Percentiles rank a stretch among this genome's conserved stretches.
phyloP scores from a whole-genome alignment of 495 filamentous ascomycete genomes.

The Friedmanniomyces simplex region DNA sequence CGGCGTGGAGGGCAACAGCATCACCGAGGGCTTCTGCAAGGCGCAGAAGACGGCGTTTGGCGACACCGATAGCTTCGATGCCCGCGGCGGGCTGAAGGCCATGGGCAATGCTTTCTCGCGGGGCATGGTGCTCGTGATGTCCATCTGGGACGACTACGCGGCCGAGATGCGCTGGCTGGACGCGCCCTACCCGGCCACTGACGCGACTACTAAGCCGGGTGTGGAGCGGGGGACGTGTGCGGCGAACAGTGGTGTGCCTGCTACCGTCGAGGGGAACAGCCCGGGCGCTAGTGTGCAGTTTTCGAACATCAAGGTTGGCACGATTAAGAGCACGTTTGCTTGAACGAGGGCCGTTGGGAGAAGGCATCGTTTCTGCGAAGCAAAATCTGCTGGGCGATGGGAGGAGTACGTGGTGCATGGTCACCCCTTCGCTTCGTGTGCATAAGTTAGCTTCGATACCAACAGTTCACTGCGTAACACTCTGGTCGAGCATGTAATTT shows the following conservation, averaged over 20 bases:
- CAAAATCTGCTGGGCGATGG: too few relatives aligned
- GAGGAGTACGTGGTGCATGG: too few relatives aligned
- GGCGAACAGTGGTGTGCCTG: slow-evolving; percentile 36
- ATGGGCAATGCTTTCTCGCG: slow-evolving; percentile 47
- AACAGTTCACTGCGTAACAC: too few relatives aligned
- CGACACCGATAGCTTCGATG: slow-evolving; percentile 47
- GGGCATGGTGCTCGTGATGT: slow-evolving; percentile 69
- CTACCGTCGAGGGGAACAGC: slow-evolving; percentile 19
- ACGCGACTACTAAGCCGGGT: slow-evolving; percentile 47
- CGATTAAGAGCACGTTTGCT: too few relatives aligned
- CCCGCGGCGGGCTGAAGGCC: slow-evolving; percentile 48
- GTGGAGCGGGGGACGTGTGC: slow-evolving; percentile 60
- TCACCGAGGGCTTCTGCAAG: slow-evolving; percentile 53
- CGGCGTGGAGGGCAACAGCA: slow-evolving; percentile 43
- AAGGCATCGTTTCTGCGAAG: too few relatives aligned
- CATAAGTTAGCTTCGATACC: too few relatives aligned
- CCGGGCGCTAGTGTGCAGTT: slow-evolving; percentile 20
- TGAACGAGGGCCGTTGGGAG: too few relatives aligned
- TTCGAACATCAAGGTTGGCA: slow-evolving; percentile 25
- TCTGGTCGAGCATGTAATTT: too few relatives aligned
- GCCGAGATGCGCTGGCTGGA: slow-evolving; percentile 81
- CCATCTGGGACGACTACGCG: slow-evolving; percentile 67
- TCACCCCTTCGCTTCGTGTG: too few relatives aligned
- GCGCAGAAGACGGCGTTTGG: slow-evolving; percentile 51
- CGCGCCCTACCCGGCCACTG: slow-evolving; percentile 56